Base-by-base conservation (phyloP, 73 alveolate genomes). In the Symbiodinium pilosum region DNA sequence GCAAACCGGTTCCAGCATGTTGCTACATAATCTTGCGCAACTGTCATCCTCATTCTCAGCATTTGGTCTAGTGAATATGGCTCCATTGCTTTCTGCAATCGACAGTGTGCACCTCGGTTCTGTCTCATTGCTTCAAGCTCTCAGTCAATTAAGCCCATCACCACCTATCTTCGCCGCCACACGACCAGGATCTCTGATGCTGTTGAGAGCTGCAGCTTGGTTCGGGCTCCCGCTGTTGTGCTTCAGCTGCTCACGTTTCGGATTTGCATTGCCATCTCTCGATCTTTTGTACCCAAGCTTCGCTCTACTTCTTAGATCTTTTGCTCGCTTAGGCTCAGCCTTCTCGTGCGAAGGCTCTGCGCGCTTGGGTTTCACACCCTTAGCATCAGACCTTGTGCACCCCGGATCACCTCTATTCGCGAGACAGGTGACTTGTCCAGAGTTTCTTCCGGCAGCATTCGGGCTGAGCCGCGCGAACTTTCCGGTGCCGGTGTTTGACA, bases 171-270 rank as follows among this genome's bases (percentile, higher is more conserved):
- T 39, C 30, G 98, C 56, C 52, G 93, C 44, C 84, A 68, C 98
- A 36, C 28, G 98, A 34, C 28, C 36, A 16, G 98, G 85, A 43
- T 52, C 26, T 30, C 40, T 69, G 43, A 38, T 39, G 34, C 54
- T 38, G 5, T 14, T 43, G 9, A 26, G 52, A 83, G 97, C 77
- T 86, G 36, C 5, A 39, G 39, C 81, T 40, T 30, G 2, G 36
- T 68, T 40, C 20, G 97, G 86, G 54, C 81, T 71, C 24, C 84
- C 54, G 34, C 18, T 16, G 47, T 47, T 40, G 30, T 20, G 41
- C 81, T 86, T 41, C 44, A 71, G 97, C 64, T 64, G 81, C 38
- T 34, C 81, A 24, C 81, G 81, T 28, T 64, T n/a, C 34, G 98
- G 71, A 26, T 40, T 51, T 12, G 83, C 34, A 38, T 36, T 34